Base-by-base conservation (phyloP, 805 yeast genomes). In the Priceomyces fermenticarens region DNA sequence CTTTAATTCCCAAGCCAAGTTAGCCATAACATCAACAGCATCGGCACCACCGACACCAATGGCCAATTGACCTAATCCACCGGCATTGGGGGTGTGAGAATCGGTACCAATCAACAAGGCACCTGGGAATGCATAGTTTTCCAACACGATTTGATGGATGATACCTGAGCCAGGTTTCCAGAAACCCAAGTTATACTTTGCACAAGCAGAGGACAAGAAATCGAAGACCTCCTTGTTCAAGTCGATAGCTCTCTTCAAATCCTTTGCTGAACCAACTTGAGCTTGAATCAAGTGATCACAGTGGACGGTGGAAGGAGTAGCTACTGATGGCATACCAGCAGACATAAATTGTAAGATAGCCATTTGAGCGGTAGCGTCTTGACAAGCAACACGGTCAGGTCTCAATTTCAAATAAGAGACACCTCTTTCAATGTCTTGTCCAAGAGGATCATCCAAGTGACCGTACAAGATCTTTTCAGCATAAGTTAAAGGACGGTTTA, bases 41-140 rank as follows among this genome's bases (percentile, higher is more conserved):
- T 90, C 98, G 53, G 98, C 98, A 79, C 98, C 98, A 77, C 97
- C 98, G 54, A 91, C 97, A 80, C 97, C 98, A 55, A 90, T 90
- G 53, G 97, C 97, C 60, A 90, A 80, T 73, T 88, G 95, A 74
- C 97, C 97, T 60, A 90, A 78, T 72, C 97, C 97, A 77, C 97
- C 97, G 45, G 97, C 97, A 68, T 90, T 90, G 47, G 97, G 97
- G 55, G 97, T 90, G 72, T 90, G 97, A 27, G 96, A 88, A 73
- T 90, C 97, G 43, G 97, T 90, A 76, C 97, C 97, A 54, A 90
- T 81, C 76, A 90, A 84, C 74, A 90, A 78, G 52, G 91, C 88
- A 73, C 98, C 98, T 66, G 98, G 98, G 81, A 86, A 88, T 46
- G 96, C 93, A 70, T 87, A 90, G 77, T 90, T 91, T 75, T 90